Conservation (phyloP, 1,284 basidiomycete genomes). For the Trametes versicolor region DNA sequence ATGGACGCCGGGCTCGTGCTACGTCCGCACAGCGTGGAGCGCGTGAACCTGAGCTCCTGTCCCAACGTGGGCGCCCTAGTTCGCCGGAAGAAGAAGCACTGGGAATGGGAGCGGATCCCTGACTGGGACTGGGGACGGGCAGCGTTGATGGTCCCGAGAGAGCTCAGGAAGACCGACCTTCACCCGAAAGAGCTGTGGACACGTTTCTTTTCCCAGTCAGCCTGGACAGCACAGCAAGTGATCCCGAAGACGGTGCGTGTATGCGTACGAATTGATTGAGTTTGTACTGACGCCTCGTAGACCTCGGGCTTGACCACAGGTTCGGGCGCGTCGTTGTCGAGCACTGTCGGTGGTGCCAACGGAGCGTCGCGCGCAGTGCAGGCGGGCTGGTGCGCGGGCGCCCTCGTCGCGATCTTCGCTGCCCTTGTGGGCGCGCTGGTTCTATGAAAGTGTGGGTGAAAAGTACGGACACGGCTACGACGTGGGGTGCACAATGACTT, state of each 20-base stretch:
- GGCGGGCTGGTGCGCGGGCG: constrained; percentile 3
- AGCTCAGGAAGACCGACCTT: not conserved
- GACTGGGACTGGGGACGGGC: no score
- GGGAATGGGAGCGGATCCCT: no score
- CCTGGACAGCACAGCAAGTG: not conserved
- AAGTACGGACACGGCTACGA: constrained; percentile 9
- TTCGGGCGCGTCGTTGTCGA: constrained; percentile 9
- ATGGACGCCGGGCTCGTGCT: no score
- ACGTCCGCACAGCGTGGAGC: no score
- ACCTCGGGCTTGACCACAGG: constrained; percentile 1
- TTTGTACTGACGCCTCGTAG: no score
- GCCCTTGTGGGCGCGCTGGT: constrained; percentile 17
- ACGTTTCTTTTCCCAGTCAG: not conserved
- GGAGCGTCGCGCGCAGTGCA: constrained; percentile 7
- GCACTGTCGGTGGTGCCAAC: constrained; percentile 12
- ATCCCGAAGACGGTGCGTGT: no score
- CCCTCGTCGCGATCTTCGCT: constrained; percentile 17
- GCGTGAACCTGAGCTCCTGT: no score
- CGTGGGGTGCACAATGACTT: constrained; percentile 9
- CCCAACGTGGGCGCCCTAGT: no score
- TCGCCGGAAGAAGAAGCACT: no score
- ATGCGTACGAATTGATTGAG: no score
- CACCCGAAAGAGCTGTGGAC: not conserved
- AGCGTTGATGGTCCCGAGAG: not conserved
- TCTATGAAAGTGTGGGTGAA: not conserved